Percentiles rank a stretch among this genome's conserved stretches.
phyloP scores from a whole-genome alignment of 257 asterid genomes.

The Penstemon eatonii region DNA sequence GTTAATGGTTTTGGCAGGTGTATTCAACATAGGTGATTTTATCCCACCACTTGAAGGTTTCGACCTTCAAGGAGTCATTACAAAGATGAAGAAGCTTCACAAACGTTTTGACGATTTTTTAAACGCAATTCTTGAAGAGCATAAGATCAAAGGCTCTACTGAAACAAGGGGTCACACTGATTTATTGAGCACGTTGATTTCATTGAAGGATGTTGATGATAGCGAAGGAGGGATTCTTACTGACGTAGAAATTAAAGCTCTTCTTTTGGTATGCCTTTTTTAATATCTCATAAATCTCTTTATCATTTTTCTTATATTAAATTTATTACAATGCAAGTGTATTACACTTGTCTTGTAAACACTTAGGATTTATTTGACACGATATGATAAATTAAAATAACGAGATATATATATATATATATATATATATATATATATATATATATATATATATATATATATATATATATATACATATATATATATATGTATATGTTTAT shows the following conservation, averaged over 20 bases:
- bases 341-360: background rate
- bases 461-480: too few species aligned
- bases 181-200: constrained; percentile 55
- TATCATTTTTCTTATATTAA: too few species aligned
- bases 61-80: constrained; percentile 73
- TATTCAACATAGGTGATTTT: constrained; percentile 81
- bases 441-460: too few species aligned
- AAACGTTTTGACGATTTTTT: constrained; percentile 69
- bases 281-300: background rate
- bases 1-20: constrained; percentile 78
- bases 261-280: constrained; percentile 59
- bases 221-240: constrained; percentile 51
- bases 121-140: constrained; percentile 55
- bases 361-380: background rate
- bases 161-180: constrained; percentile 32
- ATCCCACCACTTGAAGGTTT: constrained; percentile 68
- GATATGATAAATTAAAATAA: too few species aligned
- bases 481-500: too few species aligned
- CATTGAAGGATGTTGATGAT: constrained; percentile 48
- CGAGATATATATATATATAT: too few species aligned
- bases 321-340: background rate
- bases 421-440: too few species aligned
- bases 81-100: constrained; percentile 83
- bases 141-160: constrained; percentile 30
- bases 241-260: constrained; percentile 78